A percentile compares a stretch with the other conserved stretches of the same genome.
These are phyloP conservation scores for Thoreauomyces humboldtii DNA, from an alignment of 192 early-diverging fungal genomes.

Conservation along the genomic window DNA sequence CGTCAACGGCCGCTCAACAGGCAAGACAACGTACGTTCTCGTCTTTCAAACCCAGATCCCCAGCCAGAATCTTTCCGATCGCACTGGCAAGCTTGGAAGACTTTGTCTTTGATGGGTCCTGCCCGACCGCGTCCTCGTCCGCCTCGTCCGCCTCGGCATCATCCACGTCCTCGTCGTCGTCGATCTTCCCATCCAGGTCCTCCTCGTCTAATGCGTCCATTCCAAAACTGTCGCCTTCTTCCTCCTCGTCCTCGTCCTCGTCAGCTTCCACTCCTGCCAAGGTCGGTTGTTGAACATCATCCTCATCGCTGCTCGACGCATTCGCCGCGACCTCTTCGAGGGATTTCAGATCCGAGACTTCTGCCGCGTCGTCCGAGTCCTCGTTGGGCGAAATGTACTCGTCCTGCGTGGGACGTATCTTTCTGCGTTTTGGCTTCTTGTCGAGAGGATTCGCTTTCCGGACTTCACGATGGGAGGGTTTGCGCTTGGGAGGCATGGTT, in stretches of 20 bases:
- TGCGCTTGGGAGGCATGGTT: too few species aligned
- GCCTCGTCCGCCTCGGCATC: not conserved
- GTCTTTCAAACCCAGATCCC: constrained; percentile 43
- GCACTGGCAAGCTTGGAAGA: constrained; percentile 60
- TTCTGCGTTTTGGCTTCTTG: not conserved
- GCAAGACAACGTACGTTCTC: constrained; percentile 27
- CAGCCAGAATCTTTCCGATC: constrained; percentile 66
- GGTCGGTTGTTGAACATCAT: not conserved
- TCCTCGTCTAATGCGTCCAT: constrained; percentile 30
- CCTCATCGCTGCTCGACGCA: not conserved
- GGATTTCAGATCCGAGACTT: too few species aligned
- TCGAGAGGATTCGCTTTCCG: too few species aligned
- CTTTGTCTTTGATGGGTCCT: constrained; percentile 42
- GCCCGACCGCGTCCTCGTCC: not conserved
- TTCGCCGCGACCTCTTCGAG: not conserved
- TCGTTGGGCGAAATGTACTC: constrained; percentile 14
- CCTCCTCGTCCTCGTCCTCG: constrained; percentile 35
- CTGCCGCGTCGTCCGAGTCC: constrained; percentile 4
- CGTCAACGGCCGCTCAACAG: not conserved
- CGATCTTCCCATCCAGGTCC: constrained; percentile 31
- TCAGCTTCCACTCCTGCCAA: constrained; percentile 35
- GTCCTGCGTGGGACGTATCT: constrained; percentile 8
- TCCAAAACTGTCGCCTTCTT: constrained; percentile 42
- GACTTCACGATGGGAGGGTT: too few species aligned
- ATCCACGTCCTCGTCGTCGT: constrained; percentile 17